Conservation (phyloP, 148 eudicot genomes). For the Drosera capensis region DNA sequence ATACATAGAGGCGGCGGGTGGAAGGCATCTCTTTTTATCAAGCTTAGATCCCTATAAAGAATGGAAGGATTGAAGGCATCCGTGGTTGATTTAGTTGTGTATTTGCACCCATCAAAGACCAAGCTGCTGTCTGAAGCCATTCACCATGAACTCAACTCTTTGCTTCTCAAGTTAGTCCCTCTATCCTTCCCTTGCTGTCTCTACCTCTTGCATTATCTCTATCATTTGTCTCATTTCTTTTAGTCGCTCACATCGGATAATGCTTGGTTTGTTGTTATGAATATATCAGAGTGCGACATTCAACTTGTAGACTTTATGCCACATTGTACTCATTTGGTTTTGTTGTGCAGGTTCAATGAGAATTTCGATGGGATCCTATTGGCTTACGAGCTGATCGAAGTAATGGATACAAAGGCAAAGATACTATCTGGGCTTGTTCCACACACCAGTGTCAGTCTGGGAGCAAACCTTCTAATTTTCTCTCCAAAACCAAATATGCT, state of each 20-base stretch:
- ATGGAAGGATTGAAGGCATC: slow-evolving; percentile 49
- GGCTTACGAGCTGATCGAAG: slow-evolving; percentile 39
- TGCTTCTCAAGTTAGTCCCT: slow-evolving; percentile 43
- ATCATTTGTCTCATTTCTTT: not conserved
- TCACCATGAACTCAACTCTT: slow-evolving; percentile 38
- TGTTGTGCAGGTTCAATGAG: slow-evolving; percentile 49
- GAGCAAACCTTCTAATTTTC: slow-evolving; percentile 50
- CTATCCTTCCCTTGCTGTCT: not conserved
- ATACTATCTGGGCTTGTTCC: slow-evolving; percentile 59
- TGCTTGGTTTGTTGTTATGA: not conserved
- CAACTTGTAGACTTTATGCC: no score
- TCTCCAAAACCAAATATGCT: slow-evolving; percentile 63
- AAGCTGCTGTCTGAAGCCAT: slow-evolving; percentile 32
- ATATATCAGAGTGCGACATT: not conserved
- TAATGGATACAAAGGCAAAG: slow-evolving; percentile 24
- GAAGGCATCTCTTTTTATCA: no score
- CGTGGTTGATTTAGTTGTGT: slow-evolving; percentile 36
- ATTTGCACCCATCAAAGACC: slow-evolving; percentile 51
- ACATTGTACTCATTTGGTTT: no score
- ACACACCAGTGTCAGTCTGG: slow-evolving; percentile 39
- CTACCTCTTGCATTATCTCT: not conserved
- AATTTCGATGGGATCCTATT: slow-evolving; percentile 68
- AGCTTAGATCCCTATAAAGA: no score
- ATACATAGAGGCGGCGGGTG: no score
- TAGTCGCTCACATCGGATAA: no score